Base-by-base conservation (phyloP, 78 protist species). In the Emiliania huxleyi region DNA sequence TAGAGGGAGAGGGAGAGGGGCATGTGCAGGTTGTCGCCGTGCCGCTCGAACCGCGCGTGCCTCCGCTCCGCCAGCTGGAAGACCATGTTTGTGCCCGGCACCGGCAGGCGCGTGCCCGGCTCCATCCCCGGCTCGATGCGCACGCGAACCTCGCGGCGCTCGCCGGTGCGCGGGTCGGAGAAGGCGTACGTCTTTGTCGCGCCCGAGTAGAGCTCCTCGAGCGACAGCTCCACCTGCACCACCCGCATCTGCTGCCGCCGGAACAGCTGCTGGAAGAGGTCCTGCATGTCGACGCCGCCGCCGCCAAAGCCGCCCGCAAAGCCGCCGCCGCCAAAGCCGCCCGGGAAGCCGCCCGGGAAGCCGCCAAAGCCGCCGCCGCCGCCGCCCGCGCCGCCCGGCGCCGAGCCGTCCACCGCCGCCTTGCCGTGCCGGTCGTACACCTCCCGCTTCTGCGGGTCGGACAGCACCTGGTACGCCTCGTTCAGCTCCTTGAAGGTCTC, bases 381-480 rank as follows among this genome's bases (percentile, higher is more conserved):
- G 38, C 92, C 92, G 38, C 87, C 92, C 87, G 12, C 33, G 55
- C 87, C 87, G 18, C 37, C 87, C 25, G 52, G 19, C 19, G 29
- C 87, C 21, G 87, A 69, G 44, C 91, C 89, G 77, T 81, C 69
- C 25, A 93, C 95, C 15, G 49, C 93, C 87, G 85, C 55, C 40
- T 94, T 95, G 92, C 91, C 95, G 49, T 94, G 94, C 45, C 40
- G 75, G 49, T 97, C 98, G 93, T 96, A 96, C 22, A n/a, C n/a
- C 42, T 48, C 75, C 52, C 94, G 90, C 93, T 95, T 94, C 81
- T 79, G 90, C 43, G 88, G 91, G 73, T 97, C 97, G 42, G 93
- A 46, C n/a, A 97, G 93, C 25, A 94, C 75, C 23, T 77, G 46
- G 91, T 96, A 96, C 12, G 98, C 98, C 43, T 94, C 97, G 87